Base-by-base conservation (phyloP, 2,329 filamentous ascomycete genomes). In the Mycogone perniciosa region DNA sequence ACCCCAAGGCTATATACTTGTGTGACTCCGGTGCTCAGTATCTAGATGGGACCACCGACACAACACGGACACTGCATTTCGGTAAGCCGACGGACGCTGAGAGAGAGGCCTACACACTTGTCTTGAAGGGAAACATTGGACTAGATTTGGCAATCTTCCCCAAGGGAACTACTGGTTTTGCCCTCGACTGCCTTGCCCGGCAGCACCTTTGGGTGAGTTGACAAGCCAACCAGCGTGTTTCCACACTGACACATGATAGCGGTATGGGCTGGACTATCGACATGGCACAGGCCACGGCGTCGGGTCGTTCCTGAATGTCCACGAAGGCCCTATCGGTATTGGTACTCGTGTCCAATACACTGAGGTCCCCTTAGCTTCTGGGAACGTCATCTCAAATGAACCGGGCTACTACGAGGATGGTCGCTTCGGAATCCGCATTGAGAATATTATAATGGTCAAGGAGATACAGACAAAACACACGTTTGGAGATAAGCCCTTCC, bases 21-120 rank as follows among this genome's bases (percentile, higher is more conserved):
- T 99, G 93, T 66, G 93, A 99, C 68, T 97, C 93, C 26, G 93
- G 93, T 26, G 93, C 88, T n/a, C 93, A 99, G 67, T 99, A 92
- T 62, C 76, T 87, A 3, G 93, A 99, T 66, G 93, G 93, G 50
- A 99, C 93, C 0, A 99, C 93, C 0, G 93, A 99, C 64, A 95
- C 89, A 0, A 99, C 93, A 5, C 80, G 93, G 39, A 99, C 93
- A 0, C 74, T 96, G 37, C 93, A 99, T 64, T 97, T 97, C 65
- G 89, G 89, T 43, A 79, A 83, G 29, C 93, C 93, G 1, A 88
- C 86, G 0, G 81, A 84, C 4, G 86, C 87, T 63, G 91, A 99
- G 70, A 88, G 81, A 62, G 89, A 89, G 64, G 85, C 92, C 0
- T 96, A 96, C 67, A 99, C 93, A 0, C 76, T 99, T 8, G 93